Evolutionary conservation across 1,284 basidiomycete genomes (phyloP).

Genomic region (Hortiboletus rubellus): DNA sequence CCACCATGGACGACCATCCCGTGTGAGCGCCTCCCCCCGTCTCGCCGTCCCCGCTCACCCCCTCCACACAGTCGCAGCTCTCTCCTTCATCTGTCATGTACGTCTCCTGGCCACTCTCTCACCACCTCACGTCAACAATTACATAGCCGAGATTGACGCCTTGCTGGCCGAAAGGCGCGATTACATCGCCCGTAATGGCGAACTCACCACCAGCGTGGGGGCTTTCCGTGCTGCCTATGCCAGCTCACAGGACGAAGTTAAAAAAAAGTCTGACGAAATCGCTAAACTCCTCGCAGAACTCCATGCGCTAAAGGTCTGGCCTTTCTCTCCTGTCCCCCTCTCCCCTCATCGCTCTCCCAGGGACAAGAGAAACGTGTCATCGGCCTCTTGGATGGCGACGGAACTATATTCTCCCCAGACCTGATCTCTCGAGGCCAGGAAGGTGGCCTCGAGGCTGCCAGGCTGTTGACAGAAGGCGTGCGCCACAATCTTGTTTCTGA

Average conservation of each 20-base stretch:
- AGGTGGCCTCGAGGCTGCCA: constrained; percentile 58
- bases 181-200: constrained; percentile 19
- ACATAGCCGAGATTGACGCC: constrained; percentile 32
- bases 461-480: constrained; percentile 51
- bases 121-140: background rate
- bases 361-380: constrained; percentile 51
- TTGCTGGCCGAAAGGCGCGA: constrained; percentile 27
- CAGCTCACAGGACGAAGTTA: constrained; percentile 22
- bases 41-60: background rate
- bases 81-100: constrained; percentile 21
- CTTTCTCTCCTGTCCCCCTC: background rate
- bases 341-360: constrained; percentile 15
- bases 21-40: constrained; percentile 5
- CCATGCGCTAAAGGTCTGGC: constrained; percentile 24
- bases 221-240: constrained; percentile 30
- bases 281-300: constrained; percentile 24
- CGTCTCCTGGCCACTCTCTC: background rate
- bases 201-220: constrained; percentile 26
- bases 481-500: constrained; percentile 43
- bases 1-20: constrained; percentile 26
- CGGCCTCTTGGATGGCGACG: constrained; percentile 67
- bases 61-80: constrained; percentile 1
- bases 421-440: constrained; percentile 54
- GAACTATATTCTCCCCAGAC: constrained; percentile 56
- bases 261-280: constrained; percentile 19